phyloP scores from a whole-genome alignment of 257 asterid genomes.

The Ehretia macrophylla region DNA sequence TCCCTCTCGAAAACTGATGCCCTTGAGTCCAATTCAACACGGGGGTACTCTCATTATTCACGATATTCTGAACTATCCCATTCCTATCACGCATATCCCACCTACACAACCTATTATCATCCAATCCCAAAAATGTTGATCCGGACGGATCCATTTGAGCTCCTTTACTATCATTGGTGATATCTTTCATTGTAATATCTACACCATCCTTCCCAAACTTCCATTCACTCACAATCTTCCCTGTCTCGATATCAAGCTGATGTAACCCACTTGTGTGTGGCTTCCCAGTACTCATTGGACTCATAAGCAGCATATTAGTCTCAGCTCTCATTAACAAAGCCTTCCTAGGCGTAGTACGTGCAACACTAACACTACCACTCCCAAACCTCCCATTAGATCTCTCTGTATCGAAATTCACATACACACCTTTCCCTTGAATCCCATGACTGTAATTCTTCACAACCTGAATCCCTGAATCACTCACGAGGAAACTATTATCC shows the following conservation, averaged over 20 bases:
- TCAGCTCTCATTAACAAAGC: conserved; percentile 87
- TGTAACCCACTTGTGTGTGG: conserved; percentile 80
- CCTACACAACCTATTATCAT: conserved; percentile 82
- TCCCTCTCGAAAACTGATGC: conserved; percentile 93
- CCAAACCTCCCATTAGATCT: conserved; percentile 36
- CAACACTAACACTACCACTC: conserved; percentile 13
- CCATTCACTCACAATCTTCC: conserved; percentile 87
- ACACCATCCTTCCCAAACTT: conserved; percentile 92
- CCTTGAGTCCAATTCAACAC: conserved; percentile 98
- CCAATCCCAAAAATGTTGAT: conserved; percentile 91
- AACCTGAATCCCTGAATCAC: conserved; percentile 86
- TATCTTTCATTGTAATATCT: conserved; percentile 89
- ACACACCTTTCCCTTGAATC: conserved; percentile 84
- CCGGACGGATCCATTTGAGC: conserved; percentile 97
- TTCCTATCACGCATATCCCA: conserved; percentile 98
- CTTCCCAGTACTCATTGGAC: conserved; percentile 56
- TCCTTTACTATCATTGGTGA: conserved; percentile 79
- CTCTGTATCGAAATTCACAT: conserved; percentile 62
- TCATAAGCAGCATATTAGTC: conserved; percentile 97
- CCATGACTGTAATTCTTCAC: conserved; percentile 82
- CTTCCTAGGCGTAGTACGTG: conserved; percentile 66
- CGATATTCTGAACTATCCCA: conserved; percentile 77
- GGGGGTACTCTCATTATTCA: conserved; percentile 63
- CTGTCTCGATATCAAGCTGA: conserved; percentile 89
- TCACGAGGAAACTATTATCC: conserved; percentile 87